Conservation (phyloP, 1,284 basidiomycete species). For the Sporisorium scitamineum region DNA sequence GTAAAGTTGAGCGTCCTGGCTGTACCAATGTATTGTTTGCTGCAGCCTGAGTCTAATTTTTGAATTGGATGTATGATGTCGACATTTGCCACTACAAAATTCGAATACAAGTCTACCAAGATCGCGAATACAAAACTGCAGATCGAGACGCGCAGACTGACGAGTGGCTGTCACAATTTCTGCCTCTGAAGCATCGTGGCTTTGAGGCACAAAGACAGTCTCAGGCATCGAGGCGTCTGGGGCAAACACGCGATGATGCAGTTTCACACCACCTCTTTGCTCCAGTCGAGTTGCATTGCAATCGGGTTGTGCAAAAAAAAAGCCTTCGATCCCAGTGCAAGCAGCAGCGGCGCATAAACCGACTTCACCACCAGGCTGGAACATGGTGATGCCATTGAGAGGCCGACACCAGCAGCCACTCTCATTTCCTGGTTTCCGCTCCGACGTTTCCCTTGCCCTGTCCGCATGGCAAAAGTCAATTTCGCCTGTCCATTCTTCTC, state of each 20-base stretch:
- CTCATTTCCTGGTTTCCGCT: neutral
- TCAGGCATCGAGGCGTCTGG: neutral
- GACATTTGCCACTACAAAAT: neutral
- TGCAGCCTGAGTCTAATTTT: slow-evolving; percentile 15
- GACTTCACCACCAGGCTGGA: neutral
- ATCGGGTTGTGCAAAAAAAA: no score
- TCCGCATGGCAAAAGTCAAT: neutral
- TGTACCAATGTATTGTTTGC: slow-evolving; percentile 1
- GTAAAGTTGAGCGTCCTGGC: no score
- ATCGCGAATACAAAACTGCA: slow-evolving; percentile 30
- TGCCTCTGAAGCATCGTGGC: slow-evolving; percentile 11
- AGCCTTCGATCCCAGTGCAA: neutral
- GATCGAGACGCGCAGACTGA: slow-evolving; percentile 42
- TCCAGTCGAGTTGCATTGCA: slow-evolving; percentile 10
- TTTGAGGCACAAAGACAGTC: neutral
- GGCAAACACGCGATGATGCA: no score
- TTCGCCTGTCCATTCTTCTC: no score
- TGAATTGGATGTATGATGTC: slow-evolving; percentile 14
- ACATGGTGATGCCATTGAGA: slow-evolving; percentile 27
- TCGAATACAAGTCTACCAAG: neutral
- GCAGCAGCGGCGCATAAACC: slow-evolving; percentile 13
- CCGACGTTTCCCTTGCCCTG: neutral
- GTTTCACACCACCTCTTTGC: slow-evolving; percentile 1
- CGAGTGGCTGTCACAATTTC: slow-evolving; percentile 22
- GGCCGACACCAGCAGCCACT: slow-evolving; percentile 3